A percentile compares a stretch with the other conserved stretches of the same genome.
Conservation (phyloP, 345 rosid species). For the Salix dunnii region DNA sequence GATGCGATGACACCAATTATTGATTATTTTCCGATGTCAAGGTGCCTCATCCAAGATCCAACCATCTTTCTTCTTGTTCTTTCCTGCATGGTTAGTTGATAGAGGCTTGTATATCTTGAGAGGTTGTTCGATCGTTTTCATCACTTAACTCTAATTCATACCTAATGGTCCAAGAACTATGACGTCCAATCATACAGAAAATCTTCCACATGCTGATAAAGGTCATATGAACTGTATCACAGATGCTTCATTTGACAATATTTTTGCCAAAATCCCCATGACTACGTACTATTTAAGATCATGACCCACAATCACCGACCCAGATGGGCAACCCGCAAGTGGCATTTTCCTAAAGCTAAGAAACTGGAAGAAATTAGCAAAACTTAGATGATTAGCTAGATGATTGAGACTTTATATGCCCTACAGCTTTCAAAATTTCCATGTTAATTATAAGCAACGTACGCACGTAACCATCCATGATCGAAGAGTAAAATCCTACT, state of each 20-base stretch:
- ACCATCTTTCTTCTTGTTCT: background rate
- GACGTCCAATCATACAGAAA: background rate
- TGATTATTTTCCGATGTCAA: background rate
- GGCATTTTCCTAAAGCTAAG: background rate
- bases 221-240: background rate
- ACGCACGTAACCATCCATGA: background rate
- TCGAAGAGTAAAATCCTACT: background rate
- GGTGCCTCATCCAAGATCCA: background rate
- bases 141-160: background rate
- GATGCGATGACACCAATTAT: background rate
- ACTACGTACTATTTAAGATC: background rate
- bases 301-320: conserved; percentile 10
- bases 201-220: background rate
- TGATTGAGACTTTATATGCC: background rate
- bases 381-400: background rate
- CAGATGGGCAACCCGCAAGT: background rate
- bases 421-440: background rate
- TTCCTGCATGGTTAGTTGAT: background rate
- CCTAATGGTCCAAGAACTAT: background rate
- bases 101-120: background rate
- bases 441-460: background rate
- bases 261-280: background rate
- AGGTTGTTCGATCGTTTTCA: background rate
- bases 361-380: background rate
- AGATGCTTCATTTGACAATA: background rate